phyloP scores from a whole-genome alignment of 306 rosid species.

The Nissolia schottii region DNA sequence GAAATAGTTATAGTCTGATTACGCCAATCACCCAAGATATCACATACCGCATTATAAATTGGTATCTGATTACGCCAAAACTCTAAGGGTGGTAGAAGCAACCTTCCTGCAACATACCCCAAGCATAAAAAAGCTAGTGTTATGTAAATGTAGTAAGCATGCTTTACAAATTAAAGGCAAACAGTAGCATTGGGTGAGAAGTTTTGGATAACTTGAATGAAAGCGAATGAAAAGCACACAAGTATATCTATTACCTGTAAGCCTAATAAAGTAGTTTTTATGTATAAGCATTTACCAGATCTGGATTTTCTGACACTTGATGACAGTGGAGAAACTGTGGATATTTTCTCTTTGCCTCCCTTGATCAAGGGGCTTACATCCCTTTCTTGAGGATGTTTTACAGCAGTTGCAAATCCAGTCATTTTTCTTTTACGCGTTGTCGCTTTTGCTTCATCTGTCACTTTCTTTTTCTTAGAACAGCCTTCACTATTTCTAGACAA shows the following conservation, averaged over 20 bases:
- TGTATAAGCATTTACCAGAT: conserved; percentile 39
- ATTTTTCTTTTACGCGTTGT: conserved; percentile 4
- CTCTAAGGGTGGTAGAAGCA: conserved; percentile 62
- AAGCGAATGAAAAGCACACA: not conserved
- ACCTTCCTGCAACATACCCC: conserved; percentile 53
- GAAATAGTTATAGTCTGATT: not conserved
- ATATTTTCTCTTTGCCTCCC: conserved; percentile 2
- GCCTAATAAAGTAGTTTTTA: not conserved
- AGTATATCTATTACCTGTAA: not conserved
- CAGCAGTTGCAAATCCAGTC: not conserved
- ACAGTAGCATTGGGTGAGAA: not conserved
- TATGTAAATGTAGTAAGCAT: not conserved
- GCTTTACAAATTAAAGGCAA: not conserved
- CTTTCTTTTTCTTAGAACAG: conserved; percentile 8
- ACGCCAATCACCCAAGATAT: not conserved
- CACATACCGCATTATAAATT: conserved; percentile 62
- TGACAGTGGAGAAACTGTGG: conserved; percentile 38
- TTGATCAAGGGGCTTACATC: not conserved
- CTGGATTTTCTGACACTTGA: conserved; percentile 50
- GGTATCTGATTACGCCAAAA: conserved; percentile 87
- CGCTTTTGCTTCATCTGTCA: not conserved
- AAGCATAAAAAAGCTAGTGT: not conserved
- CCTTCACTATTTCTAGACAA: conserved; percentile 7
- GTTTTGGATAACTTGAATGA: not conserved
- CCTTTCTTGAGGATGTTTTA: not conserved